Evolutionary conservation across 164 flowering plant genomes (phyloP), one percentile per base, ranked within the genome.

Genomic region (Kalanchoe fedtschenkoi): DNA sequence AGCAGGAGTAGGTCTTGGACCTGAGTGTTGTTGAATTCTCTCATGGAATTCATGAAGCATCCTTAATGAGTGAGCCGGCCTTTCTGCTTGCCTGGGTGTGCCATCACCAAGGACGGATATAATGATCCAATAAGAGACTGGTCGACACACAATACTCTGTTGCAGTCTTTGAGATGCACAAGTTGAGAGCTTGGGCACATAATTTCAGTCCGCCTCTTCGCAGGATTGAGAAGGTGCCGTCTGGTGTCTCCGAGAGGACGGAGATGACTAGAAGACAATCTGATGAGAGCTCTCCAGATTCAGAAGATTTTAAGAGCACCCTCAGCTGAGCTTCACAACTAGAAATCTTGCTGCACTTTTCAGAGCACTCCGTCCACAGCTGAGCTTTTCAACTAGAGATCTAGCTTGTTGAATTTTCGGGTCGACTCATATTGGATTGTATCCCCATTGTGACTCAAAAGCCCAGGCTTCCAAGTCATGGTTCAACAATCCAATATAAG

Each of bases 141-240:
- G 34, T 76, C 1, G 95, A 85, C 43, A 74, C 91, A 57, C 85
- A 84, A 46, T 79, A 77, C 75, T 91, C 96, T 42, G 77, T 84
- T 38, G 68, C 81, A 0, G 74, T 46, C n/a, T 71, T 61, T 6
- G 86, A 78, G 0, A 75, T 26, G 1, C 75, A 62, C 1, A 76
- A 64, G 19, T 60, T 60, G 37, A 87, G 19, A 24, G 65, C 46
- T 21, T 68, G 56, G 4, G 70, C 33, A 0, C 87, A 33, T 0
- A 59, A 17, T 5, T 72, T 67, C 62, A 88, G 19, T 8, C 69
- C 81, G 1, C 77, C 67, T n/a, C 76, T 65, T 13, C 65, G 56
- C 0, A 79, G 22, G 24, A 87, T 77, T 10, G 70, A 81, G 4
- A 44, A 10, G 15, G 77, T 34, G 9, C 80, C 80, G 0, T 72